phyloP scores from a whole-genome alignment of 2,329 filamentous ascomycete species.

The Capronia coronata region DNA sequence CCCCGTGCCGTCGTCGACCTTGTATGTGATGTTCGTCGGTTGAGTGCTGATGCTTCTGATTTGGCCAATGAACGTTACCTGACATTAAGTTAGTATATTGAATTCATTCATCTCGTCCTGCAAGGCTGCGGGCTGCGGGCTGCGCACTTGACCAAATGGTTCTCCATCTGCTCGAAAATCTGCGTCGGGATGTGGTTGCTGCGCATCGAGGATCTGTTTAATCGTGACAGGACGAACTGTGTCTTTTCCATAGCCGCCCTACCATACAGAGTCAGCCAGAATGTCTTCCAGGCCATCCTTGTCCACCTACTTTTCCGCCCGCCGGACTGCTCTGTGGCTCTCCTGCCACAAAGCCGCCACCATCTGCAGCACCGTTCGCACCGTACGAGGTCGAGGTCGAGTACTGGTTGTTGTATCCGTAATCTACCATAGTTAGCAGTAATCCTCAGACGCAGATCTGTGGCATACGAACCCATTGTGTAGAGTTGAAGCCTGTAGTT shows the following conservation, averaged over 20 bases:
- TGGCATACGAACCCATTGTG: conserved; percentile 16
- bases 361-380: conserved; percentile 48
- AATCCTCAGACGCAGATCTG: background rate
- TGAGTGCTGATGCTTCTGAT: conserved; percentile 81
- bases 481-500: background rate
- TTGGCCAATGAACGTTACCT: conserved; percentile 84
- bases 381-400: conserved; percentile 54
- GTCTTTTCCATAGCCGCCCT: conserved; percentile 60
- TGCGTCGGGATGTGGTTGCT: conserved; percentile 65
- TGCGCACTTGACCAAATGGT: conserved; percentile 55
- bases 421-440: conserved; percentile 12
- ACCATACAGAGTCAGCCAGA: conserved; percentile 11
- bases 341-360: conserved; percentile 55
- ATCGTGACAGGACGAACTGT: conserved; percentile 89
- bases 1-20: conserved; percentile 90
- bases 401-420: conserved; percentile 42
- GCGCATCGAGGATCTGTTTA: conserved; percentile 83
- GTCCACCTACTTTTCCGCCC: conserved; percentile 35
- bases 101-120: background rate
- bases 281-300: background rate
- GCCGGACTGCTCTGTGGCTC: conserved; percentile 44
- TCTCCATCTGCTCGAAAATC: conserved; percentile 78
- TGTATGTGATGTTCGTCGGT: conserved; percentile 85
- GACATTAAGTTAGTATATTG: conserved; percentile 25
- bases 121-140: too few relatives aligned